Percentiles rank a stretch among this genome's conserved stretches.
Conservation (phyloP, 306 rosid genomes). For the Senna tora region DNA sequence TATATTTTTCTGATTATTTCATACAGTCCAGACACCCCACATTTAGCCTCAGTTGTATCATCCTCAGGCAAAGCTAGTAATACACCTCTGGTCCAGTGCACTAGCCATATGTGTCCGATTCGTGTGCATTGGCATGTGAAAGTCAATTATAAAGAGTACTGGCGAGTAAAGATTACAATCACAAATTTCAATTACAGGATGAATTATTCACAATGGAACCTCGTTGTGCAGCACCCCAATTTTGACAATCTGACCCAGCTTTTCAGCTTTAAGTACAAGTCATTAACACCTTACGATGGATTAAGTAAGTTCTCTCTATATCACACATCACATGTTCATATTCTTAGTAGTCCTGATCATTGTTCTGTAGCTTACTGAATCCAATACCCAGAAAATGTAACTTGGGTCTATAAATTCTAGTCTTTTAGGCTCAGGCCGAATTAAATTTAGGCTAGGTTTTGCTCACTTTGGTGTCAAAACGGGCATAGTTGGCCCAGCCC, state of each 20-base stretch:
- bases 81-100: conserved; percentile 84
- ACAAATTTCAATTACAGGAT: conserved; percentile 95
- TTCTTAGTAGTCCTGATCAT: conserved; percentile 8
- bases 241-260: conserved; percentile 81
- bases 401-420: too few relatives aligned
- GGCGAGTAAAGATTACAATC: conserved; percentile 95
- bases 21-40: conserved; percentile 67
- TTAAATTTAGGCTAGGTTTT: too few relatives aligned
- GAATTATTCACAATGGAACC: conserved; percentile 95
- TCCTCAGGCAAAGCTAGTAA: conserved; percentile 53
- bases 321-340: conserved; percentile 8
- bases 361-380: not conserved
- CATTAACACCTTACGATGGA: conserved; percentile 87
- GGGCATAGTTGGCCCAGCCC: too few relatives aligned
- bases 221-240: conserved; percentile 95
- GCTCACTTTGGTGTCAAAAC: too few relatives aligned
- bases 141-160: conserved; percentile 92
- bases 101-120: conserved; percentile 97
- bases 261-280: conserved; percentile 90
- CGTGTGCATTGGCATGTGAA: conserved; percentile 99
- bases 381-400: not conserved
- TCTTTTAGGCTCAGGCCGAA: too few relatives aligned
- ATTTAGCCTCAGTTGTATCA: conserved; percentile 76
- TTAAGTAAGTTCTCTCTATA: conserved; percentile 69
- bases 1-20: conserved; percentile 29